A percentile compares a stretch with the other conserved stretches of the same genome.
Conservation (phyloP, 768 basidiomycete species). For the Pisolithus microcarpus region DNA sequence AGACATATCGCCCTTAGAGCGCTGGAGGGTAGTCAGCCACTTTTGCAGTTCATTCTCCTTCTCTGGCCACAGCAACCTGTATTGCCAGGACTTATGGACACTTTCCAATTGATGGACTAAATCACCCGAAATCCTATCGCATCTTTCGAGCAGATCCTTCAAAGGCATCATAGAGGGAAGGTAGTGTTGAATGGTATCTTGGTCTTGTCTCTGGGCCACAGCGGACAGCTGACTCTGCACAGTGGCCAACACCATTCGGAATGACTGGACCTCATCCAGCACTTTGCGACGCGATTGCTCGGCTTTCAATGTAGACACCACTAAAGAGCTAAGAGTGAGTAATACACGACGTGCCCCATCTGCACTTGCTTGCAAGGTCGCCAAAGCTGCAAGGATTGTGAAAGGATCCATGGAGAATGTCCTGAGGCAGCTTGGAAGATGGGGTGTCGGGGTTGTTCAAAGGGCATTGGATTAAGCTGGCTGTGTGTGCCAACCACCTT, state of each 20-base stretch:
- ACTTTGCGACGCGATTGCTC: background rate
- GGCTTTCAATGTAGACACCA: background rate
- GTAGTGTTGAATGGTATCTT: background rate
- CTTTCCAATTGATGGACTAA: background rate
- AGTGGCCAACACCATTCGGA: background rate
- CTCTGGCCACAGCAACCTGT: background rate
- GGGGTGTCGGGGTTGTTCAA: no score
- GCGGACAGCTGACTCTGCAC: background rate
- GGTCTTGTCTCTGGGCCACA: background rate
- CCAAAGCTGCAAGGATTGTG: no score
- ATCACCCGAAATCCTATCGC: background rate
- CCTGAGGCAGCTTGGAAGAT: no score
- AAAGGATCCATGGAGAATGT: no score
- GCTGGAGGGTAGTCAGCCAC: background rate
- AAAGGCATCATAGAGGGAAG: background rate
- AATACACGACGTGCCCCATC: slow-evolving; percentile 1
- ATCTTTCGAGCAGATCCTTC: background rate
- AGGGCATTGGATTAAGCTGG: no score
- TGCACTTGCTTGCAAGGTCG: no score
- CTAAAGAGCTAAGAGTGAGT: background rate
- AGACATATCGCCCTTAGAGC: no score
- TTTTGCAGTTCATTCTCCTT: background rate
- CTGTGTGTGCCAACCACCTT: no score
- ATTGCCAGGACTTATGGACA: background rate
- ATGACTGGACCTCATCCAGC: background rate